Percentiles rank a stretch among this genome's conserved stretches.
Conservation (phyloP, 2,329 filamentous ascomycete genomes). For the Pseudopithomyces maydicus region DNA sequence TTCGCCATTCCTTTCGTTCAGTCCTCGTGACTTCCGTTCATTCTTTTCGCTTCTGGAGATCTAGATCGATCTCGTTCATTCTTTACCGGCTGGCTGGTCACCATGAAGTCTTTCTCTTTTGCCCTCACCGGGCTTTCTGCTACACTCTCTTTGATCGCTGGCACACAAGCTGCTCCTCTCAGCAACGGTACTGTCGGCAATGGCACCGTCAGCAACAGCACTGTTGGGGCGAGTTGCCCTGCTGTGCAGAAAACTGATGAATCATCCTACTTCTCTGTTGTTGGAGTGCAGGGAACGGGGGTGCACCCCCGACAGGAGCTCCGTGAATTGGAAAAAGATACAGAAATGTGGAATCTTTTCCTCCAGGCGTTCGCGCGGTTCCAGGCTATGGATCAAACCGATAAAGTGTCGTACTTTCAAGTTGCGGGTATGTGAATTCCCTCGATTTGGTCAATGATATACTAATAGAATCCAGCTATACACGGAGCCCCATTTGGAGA, state of each 20-base stretch:
- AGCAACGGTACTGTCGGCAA: slow-evolving; percentile 13
- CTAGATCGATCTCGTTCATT: slow-evolving; percentile 31
- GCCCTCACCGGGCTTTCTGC: slow-evolving; percentile 20
- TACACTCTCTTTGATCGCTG: slow-evolving; percentile 23
- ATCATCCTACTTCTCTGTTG: slow-evolving; percentile 35
- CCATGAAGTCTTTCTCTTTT: slow-evolving; percentile 34
- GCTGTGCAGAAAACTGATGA: slow-evolving; percentile 22
- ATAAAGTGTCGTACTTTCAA: slow-evolving; percentile 39
- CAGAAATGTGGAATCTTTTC: slow-evolving; percentile 38
- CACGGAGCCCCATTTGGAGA: slow-evolving; percentile 36
- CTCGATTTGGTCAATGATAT: no score
- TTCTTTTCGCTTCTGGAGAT: slow-evolving; percentile 32
- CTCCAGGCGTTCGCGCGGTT: slow-evolving; percentile 36
- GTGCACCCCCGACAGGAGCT: slow-evolving; percentile 33
- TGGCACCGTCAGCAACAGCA: slow-evolving; percentile 1
- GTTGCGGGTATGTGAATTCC: slow-evolving; percentile 27
- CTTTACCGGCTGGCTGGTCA: slow-evolving; percentile 29
- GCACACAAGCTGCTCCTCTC: slow-evolving; percentile 22
- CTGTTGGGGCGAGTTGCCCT: slow-evolving; percentile 21
- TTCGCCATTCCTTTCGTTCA: slow-evolving; percentile 28
- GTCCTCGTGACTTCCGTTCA: slow-evolving; percentile 27
- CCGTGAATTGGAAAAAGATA: slow-evolving; percentile 37
- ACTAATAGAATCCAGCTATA: slow-evolving; percentile 25
- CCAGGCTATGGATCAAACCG: slow-evolving; percentile 37
- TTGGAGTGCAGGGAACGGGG: slow-evolving; percentile 38